Base-by-base conservation (phyloP, 2,329 filamentous ascomycete species). In the Graphilbum fragrans region DNA sequence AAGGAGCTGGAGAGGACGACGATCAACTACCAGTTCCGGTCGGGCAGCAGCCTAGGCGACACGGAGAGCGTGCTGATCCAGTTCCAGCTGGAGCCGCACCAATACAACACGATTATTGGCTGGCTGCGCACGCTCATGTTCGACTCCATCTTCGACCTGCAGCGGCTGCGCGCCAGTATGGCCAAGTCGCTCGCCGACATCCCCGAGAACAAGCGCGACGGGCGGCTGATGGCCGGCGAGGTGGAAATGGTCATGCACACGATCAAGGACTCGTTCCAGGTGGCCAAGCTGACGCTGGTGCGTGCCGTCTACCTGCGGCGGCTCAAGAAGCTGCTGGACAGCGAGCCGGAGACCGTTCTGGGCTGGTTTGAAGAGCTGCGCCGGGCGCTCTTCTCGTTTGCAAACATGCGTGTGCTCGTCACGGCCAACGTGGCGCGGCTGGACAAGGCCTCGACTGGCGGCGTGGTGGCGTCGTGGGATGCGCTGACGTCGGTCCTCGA, bases 1-100 rank as follows among this genome's bases (percentile, higher is more conserved):
- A 85, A 86, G 55, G 80, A 88, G 55, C 71, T 98, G 4, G 92
- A 98, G 60, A 77, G 82, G 54, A 88, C 96, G 52, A 96, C 92
- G 0, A 80, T 96, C 44, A 80, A 78, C 49, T 96, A 94, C 58
- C 68, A 65, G 2, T 77, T 95, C 49, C 77, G 79, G 45, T 75
- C 75, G 2, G 82, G 79, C 6, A 70, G 72, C 17, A 67, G 70
- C 27, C 64, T 93, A 35, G 81, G 83, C 27, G 87, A 94, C 55
- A 72, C 78, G 0, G 90, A 98, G 58, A 82, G 88, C 58, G 64
- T 94, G 22, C 74, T 79, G 44, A 77, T 96, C 38, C 77, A 80
- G 49, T 83, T 98, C 61, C 81, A 92, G 52, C 78, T 92, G 7
- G 92, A 98, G 59, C 76, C 81, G 0, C 80, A 90, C 40, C 94